Evolutionary conservation across 2,329 filamentous ascomycete genomes (phyloP).

Genomic region (Aspergillus tubingensis): DNA sequence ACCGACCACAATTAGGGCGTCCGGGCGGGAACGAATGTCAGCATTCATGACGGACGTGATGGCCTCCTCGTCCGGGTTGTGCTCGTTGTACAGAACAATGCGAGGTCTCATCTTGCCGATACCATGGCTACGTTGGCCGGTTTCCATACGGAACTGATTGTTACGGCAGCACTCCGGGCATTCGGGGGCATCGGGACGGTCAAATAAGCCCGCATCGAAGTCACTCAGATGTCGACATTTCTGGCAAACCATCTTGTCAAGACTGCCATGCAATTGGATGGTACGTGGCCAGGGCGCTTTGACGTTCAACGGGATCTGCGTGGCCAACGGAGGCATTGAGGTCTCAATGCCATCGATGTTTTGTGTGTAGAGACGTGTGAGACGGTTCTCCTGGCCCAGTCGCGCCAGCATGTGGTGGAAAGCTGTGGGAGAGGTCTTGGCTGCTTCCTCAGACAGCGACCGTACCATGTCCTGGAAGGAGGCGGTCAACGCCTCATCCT

Average conservation of each 20-base stretch:
- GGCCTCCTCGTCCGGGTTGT: conserved; percentile 93
- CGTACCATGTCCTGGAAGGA: conserved; percentile 97
- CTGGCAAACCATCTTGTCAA: conserved; percentile 95
- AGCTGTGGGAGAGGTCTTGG: conserved; percentile 74
- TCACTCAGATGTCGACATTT: conserved; percentile 79
- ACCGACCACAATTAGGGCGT: conserved; percentile 91
- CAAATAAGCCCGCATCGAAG: conserved; percentile 78
- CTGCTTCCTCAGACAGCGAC: conserved; percentile 76
- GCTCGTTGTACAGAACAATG: conserved; percentile 96
- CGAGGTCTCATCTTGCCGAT: conserved; percentile 86
- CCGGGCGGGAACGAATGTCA: conserved; percentile 81
- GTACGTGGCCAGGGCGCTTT: conserved; percentile 93
- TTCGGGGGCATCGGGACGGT: conserved; percentile 78
- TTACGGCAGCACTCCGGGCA: conserved; percentile 73
- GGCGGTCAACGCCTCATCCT: conserved; percentile 81
- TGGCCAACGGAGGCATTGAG: conserved; percentile 74
- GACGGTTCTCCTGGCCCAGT: conserved; percentile 79
- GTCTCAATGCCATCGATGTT: conserved; percentile 97
- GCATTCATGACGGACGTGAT: conserved; percentile 88
- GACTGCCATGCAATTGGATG: conserved; percentile 87
- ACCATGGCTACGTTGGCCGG: conserved; percentile 88
- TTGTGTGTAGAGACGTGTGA: conserved; percentile 90
- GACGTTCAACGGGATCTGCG: conserved; percentile 74
- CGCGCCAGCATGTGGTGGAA: conserved; percentile 95
- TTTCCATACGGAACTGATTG: conserved; percentile 74